Evolutionary conservation across 1,284 basidiomycete genomes (phyloP).

Genomic region (Prillingera fragicola): DNA sequence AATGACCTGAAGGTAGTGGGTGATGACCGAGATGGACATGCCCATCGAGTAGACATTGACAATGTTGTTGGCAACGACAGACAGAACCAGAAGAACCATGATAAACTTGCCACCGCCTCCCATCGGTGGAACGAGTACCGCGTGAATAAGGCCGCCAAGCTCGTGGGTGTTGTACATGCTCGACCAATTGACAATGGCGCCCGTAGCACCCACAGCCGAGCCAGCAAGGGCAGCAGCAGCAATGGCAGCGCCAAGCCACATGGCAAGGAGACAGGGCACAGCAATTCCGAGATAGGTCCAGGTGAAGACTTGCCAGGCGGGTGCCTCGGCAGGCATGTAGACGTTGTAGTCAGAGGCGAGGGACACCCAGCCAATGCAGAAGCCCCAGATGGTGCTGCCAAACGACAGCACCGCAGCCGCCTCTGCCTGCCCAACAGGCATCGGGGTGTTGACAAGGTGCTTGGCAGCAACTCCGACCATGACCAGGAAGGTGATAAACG

Average conservation of each 20-base stretch:
- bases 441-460: constrained; percentile 29
- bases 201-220: neutral
- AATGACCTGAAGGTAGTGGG: constrained; percentile 34
- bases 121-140: constrained; percentile 38
- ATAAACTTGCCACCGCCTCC: constrained; percentile 36
- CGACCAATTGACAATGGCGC: constrained; percentile 27
- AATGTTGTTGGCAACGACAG: constrained; percentile 45
- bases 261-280: constrained; percentile 43
- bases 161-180: constrained; percentile 27
- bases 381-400: constrained; percentile 35
- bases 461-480: constrained; percentile 36
- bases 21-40: constrained; percentile 40
- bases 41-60: constrained; percentile 42
- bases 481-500: constrained; percentile 47
- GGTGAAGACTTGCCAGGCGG: constrained; percentile 39
- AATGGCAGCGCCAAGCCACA: constrained; percentile 44
- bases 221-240: constrained; percentile 35
- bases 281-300: constrained; percentile 46
- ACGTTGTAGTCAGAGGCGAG: constrained; percentile 47
- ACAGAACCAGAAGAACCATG: constrained; percentile 39
- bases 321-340: constrained; percentile 45
- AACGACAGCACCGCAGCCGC: constrained; percentile 44
- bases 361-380: constrained; percentile 43
- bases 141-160: constrained; percentile 46
- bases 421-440: constrained; percentile 34